Conservation (phyloP, 2,329 filamentous ascomycete genomes). For the Fusarium sp. region DNA sequence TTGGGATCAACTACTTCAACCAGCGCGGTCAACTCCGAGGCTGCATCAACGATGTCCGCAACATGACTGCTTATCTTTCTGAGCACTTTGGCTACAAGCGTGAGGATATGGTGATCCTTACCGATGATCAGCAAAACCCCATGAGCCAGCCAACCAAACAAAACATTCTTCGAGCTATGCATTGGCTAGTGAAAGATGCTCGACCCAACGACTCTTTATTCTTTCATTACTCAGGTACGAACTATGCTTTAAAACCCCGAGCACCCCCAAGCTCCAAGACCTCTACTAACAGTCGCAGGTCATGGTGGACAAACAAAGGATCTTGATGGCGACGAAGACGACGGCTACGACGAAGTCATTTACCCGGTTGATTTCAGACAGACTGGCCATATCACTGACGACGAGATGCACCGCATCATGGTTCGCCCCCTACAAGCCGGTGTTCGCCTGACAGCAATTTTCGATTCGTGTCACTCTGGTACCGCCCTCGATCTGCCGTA, state of each 20-base stretch:
- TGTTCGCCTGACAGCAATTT: slow-evolving; percentile 68
- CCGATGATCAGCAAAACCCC: slow-evolving; percentile 95
- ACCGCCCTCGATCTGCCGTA: slow-evolving; percentile 73
- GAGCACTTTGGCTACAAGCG: slow-evolving; percentile 90
- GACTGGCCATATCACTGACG: slow-evolving; percentile 82
- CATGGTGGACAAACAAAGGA: slow-evolving; percentile 85
- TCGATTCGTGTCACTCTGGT: slow-evolving; percentile 73
- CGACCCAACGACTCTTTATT: slow-evolving; percentile 93
- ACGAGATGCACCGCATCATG: slow-evolving; percentile 83
- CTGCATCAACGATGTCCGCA: slow-evolving; percentile 97
- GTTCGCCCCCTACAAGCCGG: slow-evolving; percentile 63
- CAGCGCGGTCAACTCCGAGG: slow-evolving; percentile 89
- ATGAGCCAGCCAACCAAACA: slow-evolving; percentile 97
- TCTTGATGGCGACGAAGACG: slow-evolving; percentile 80
- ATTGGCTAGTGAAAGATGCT: slow-evolving; percentile 96
- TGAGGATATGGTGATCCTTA: slow-evolving; percentile 96
- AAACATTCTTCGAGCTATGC: slow-evolving; percentile 95
- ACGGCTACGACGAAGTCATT: slow-evolving; percentile 84
- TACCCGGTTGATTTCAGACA: slow-evolving; percentile 84
- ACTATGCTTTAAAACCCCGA: background rate
- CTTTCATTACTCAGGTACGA: slow-evolving; percentile 92
- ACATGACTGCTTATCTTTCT: slow-evolving; percentile 92
- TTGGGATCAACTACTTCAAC: slow-evolving; percentile 96
- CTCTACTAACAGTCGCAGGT: slow-evolving; percentile 52
- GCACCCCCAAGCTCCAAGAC: background rate